Base-by-base conservation (phyloP, 2,329 filamentous ascomycete species). In the Trichophyton equinum region DNA sequence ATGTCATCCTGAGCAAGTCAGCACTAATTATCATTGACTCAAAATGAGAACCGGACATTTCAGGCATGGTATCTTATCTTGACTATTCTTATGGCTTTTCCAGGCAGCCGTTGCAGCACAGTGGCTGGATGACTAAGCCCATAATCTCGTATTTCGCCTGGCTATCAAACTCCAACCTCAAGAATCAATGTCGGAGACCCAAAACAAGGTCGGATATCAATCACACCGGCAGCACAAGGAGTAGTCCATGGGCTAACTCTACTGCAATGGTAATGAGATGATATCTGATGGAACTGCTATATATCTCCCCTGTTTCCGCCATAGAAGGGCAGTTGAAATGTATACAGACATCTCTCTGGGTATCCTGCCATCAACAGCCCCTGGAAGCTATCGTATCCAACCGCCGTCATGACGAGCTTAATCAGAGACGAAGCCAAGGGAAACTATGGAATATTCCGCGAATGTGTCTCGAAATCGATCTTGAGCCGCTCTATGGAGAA, bases 381-480 rank as follows among this genome's bases (percentile, higher is more conserved):
- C 25, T 6, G n/a, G 22, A 25, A 30, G 27, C 38, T 13, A 8
- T n/a, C 51, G 20, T 36, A 55, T 55, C 25, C 8, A 55, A 30
- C 13, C 46, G 27, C 13, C 15, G 18, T 55, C 25, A 55, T 55
- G 51, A 55, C 13, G 5, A 13, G 49, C 49, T 11, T 8, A 53
- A 53, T 55, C 30, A 18, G 18, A 33, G 27, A 55, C 3, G 51
- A 55, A 3, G 27, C 30, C 2, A 46, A 36, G 44, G 51, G 38
- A 15, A 89, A 89, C 67, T 86, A 83, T 70, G 81, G 84, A 59
- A 76, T 84, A 55, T 91, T 94, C 72, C 80, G 86, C 60, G 89
- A 94, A 68, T 88, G 83, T 68, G 76, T 94, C 63, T 87, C 88
- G 7, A 82, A 82, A 15, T 79, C 83, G 0, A 77, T 94, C 11